phyloP scores from a whole-genome alignment of 305 asterid genomes.

The Fraxinus paxiana region DNA sequence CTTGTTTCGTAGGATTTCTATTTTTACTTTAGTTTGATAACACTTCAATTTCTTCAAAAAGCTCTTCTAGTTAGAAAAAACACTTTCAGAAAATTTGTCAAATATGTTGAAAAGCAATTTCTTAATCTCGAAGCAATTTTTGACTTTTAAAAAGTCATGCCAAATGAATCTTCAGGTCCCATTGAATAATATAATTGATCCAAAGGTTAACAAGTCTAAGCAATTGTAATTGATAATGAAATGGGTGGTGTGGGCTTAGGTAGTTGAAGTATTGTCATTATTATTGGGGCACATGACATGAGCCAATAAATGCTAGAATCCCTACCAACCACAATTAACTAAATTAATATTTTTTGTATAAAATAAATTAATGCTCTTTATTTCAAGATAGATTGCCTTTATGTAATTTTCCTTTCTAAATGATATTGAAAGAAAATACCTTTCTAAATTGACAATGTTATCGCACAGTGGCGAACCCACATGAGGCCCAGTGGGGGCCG shows the following conservation, averaged over 20 bases:
- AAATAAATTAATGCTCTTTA: conserved; percentile 22
- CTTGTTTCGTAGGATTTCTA: too few relatives aligned
- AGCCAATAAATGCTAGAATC: conserved; percentile 33
- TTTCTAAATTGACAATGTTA: neutral
- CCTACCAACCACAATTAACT: conserved; percentile 44
- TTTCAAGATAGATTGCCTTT: conserved; percentile 12
- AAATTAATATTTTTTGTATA: neutral
- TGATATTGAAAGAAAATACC: neutral
- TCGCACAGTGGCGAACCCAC: too few relatives aligned
- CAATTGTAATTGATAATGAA: neutral
- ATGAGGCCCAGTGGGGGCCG: too few relatives aligned
- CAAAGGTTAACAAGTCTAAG: conserved; percentile 4
- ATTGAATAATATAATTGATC: conserved; percentile 5
- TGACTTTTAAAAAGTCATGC: neutral
- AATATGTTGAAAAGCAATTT: neutral
- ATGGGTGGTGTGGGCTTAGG: conserved; percentile 8
- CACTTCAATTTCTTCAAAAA: too few relatives aligned
- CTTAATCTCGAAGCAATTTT: neutral
- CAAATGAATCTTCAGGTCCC: neutral
- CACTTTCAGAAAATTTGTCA: neutral
- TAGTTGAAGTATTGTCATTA: conserved; percentile 42
- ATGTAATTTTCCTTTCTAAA: neutral
- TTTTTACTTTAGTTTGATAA: too few relatives aligned
- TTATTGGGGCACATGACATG: conserved; percentile 55
- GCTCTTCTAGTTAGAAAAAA: neutral